Evolutionary conservation across 306 rosid genomes (phyloP), one percentile per base, ranked within the genome.

Genomic region (Rosa chinensis): DNA sequence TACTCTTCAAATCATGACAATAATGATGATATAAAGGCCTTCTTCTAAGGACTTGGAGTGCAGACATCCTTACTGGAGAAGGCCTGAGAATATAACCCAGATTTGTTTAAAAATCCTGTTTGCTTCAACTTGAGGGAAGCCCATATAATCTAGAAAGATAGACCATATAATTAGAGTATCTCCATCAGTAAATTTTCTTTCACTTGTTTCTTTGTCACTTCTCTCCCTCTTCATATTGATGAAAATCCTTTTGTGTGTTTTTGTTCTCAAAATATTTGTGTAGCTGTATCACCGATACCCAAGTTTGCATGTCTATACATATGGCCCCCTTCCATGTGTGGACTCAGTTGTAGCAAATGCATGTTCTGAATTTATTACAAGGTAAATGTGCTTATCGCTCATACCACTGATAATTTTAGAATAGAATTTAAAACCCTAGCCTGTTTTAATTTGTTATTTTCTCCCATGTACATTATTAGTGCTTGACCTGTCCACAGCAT

Each of bases 311-410:
- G 98, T 94, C 82, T 94, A 92, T 77, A 84, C 97, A 71, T 94
- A 87, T 77, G 98, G 98, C 74, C 88, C 97, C 50, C 98, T 94
- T 83, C 98, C 98, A 44, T 94, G 98, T 85, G 88, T 92, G 82
- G 97, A 90, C 87, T 88, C 85, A 56, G 88, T 87, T 63, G 87
- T 92, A 78, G 98, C 97, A 75, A 83, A 84, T 81, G 93, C 97
- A 77, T 92, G 97, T 80, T 90, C 98, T 42, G 86, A 86, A 42
- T 92, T 94, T 79, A 88, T 94, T 50, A 94, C 97, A 10, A 94
- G 98, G 98, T 92, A 86, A 75, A 72, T 75, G 25, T 48, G 18
- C 82, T 67, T 64, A 35, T 72, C 44, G 25, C 62, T 59, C 11
- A 42, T 68, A 21, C 75, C 28, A 39, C 56, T 23, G 48, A 61